Evolutionary conservation across 2,329 filamentous ascomycete genomes (phyloP).

Genomic region (Trichoderma aggressivum): DNA sequence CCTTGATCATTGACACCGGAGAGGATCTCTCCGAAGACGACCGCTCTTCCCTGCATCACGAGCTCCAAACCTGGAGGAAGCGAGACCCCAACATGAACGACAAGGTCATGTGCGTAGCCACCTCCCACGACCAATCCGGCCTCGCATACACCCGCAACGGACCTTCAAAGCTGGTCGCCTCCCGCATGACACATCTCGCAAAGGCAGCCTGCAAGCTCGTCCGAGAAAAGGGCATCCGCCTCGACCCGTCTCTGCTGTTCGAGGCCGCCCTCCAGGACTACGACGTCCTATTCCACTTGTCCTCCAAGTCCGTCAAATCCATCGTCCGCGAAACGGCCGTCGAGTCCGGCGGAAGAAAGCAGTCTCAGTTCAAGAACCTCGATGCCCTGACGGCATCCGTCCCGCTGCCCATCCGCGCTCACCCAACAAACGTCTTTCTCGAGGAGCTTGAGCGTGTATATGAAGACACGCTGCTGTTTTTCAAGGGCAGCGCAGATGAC

Average conservation of each 20-base stretch:
- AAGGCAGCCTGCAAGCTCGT: slow-evolving; percentile 68
- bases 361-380: slow-evolving; percentile 77
- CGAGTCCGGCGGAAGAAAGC: slow-evolving; percentile 36
- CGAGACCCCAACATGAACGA: slow-evolving; percentile 87
- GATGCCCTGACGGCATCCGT: slow-evolving; percentile 51
- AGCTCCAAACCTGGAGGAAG: slow-evolving; percentile 79
- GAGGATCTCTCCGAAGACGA: slow-evolving; percentile 60
- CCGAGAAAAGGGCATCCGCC: slow-evolving; percentile 46
- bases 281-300: slow-evolving; percentile 78
- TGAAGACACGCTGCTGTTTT: slow-evolving; percentile 70
- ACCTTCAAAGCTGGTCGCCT: slow-evolving; percentile 78
- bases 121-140: slow-evolving; percentile 73
- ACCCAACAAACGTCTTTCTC: slow-evolving; percentile 62
- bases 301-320: slow-evolving; percentile 48
- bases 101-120: slow-evolving; percentile 76
- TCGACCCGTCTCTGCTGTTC: slow-evolving; percentile 61
- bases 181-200: slow-evolving; percentile 77
- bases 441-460: slow-evolving; percentile 66
- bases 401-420: slow-evolving; percentile 50
- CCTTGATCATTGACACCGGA: slow-evolving; percentile 71
- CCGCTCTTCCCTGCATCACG: slow-evolving; percentile 61
- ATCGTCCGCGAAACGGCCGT: slow-evolving; percentile 38
- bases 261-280: slow-evolving; percentile 71
- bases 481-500: slow-evolving; percentile 62
- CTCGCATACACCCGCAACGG: slow-evolving; percentile 70